These are phyloP conservation scores for Didymella glomerata DNA, from an alignment of 2,329 filamentous ascomycete genomes.

Conservation along the genomic window DNA sequence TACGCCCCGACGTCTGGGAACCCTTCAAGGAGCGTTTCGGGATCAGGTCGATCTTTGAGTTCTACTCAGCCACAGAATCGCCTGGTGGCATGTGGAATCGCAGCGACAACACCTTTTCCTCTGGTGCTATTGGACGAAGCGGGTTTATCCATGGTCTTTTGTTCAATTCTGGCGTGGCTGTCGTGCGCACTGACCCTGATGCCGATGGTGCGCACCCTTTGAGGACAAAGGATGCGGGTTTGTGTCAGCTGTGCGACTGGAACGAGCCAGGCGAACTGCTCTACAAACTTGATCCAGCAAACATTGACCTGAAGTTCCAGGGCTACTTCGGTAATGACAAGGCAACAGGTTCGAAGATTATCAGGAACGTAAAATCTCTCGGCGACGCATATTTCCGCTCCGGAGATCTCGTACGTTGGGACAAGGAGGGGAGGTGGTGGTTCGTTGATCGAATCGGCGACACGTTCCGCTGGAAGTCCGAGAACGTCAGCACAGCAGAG, in stretches of 20 bases:
- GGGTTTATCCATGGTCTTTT: constrained; percentile 65
- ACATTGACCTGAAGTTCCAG: constrained; percentile 62
- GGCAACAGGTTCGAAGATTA: constrained; percentile 46
- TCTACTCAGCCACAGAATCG: constrained; percentile 59
- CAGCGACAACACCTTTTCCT: constrained; percentile 63
- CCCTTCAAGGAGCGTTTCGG: constrained; percentile 52
- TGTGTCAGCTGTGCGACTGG: constrained; percentile 68
- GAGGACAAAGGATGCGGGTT: constrained; percentile 70
- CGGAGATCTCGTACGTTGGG: constrained; percentile 47
- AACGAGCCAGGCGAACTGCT: constrained; percentile 76
- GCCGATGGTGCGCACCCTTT: constrained; percentile 66
- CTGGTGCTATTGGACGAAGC: constrained; percentile 74
- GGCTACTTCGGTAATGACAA: constrained; percentile 68
- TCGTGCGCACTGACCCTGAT: constrained; percentile 72
- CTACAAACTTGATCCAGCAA: constrained; percentile 42
- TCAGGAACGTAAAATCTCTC: constrained; percentile 45
- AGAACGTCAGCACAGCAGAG: constrained; percentile 58
- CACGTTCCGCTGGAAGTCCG: constrained; percentile 55
- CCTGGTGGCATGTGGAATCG: constrained; percentile 66
- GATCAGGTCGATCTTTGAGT: constrained; percentile 50
- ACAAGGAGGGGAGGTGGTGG: constrained; percentile 47
- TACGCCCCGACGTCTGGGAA: constrained; percentile 54
- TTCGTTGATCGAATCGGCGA: constrained; percentile 53
- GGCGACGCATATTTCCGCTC: constrained; percentile 52
- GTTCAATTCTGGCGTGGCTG: constrained; percentile 63